Base-by-base conservation (phyloP, 2,329 filamentous ascomycete genomes). In the Pestalotiopsis sp. region DNA sequence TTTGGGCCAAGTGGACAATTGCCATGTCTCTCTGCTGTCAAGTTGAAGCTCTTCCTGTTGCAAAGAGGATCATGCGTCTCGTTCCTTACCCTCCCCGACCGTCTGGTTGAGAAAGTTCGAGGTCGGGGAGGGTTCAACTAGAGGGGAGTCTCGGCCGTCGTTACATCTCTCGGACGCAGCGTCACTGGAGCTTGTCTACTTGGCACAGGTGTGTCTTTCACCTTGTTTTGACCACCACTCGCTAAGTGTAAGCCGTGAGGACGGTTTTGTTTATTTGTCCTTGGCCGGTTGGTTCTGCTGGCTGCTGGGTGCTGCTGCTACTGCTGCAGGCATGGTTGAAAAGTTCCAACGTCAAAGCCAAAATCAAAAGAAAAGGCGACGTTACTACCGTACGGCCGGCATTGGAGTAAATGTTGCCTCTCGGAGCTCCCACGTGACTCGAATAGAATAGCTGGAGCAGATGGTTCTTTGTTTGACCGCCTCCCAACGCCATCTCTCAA, bases 131-230 rank as follows among this genome's bases (percentile, higher is more conserved):
- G 17, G 17, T 52, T 68, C 60, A 56, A 68, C 57, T 66, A 66
- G 61, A 64, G 60, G 65, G 41, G 56, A 63, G 67, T 68, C 58
- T 66, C 63, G 67, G 56, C 17, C 63, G 63, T 64, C 63, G 67
- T 66, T 68, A 68, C 67, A 66, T 68, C 41, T 49, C 45, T 68
- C 67, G 64, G 67, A 66, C 56, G 57, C 31, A 66, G 63, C 62
- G 49, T 27, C 11, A 68, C 45, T 31, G 61, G 27, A 66, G 57
- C 64, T 66, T 66, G 23, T 66, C 41, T 66, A 66, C 64, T 57
- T 31, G 63, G 49, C 14, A 57, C 63, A 52, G 45, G 45, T 52
- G 27, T 66, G 61, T 49, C 41, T 64, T 20, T 27, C 61, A 31
- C 36, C 20, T 57, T 38, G 25, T 27, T 49, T 56, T 49, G 41